Conservation (phyloP, 179 eudicot species). For the Patellifolia procumbens region DNA sequence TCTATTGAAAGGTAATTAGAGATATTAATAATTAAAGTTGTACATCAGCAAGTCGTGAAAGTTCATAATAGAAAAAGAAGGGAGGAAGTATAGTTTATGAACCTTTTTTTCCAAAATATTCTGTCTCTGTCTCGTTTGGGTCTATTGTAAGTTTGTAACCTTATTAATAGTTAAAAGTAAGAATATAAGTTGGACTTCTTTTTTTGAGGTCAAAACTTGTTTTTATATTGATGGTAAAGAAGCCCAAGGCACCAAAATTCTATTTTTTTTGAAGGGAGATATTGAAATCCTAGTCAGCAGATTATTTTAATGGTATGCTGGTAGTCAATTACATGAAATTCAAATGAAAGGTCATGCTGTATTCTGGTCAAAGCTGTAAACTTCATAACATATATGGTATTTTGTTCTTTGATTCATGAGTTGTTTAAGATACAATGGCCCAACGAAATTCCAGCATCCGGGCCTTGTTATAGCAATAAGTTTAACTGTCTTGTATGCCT, state of each 20-base stretch:
- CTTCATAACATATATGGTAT: neutral
- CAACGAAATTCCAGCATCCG: no score
- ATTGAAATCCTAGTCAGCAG: neutral
- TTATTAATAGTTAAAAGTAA: no score
- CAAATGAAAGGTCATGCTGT: neutral
- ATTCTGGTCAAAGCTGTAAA: neutral
- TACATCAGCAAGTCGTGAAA: no score
- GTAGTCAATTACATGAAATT: neutral
- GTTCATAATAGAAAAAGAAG: no score
- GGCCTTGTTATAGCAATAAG: neutral
- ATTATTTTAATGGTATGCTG: conserved; percentile 2
- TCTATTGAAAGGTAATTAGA: no score
- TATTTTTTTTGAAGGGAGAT: neutral
- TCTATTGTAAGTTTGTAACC: neutral
- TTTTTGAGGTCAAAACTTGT: neutral
- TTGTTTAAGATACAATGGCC: neutral
- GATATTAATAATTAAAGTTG: no score
- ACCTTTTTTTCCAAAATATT: neutral
- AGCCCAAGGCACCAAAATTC: no score
- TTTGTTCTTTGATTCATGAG: neutral
- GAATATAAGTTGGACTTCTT: neutral
- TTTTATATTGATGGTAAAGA: neutral
- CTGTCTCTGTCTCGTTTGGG: neutral
- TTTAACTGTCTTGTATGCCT: neutral
- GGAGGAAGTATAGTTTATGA: no score